Percentiles rank a stretch among this genome's conserved stretches.
Evolutionary conservation across 2,329 filamentous ascomycete species (phyloP).

Genomic region (Cercospora sojina): DNA sequence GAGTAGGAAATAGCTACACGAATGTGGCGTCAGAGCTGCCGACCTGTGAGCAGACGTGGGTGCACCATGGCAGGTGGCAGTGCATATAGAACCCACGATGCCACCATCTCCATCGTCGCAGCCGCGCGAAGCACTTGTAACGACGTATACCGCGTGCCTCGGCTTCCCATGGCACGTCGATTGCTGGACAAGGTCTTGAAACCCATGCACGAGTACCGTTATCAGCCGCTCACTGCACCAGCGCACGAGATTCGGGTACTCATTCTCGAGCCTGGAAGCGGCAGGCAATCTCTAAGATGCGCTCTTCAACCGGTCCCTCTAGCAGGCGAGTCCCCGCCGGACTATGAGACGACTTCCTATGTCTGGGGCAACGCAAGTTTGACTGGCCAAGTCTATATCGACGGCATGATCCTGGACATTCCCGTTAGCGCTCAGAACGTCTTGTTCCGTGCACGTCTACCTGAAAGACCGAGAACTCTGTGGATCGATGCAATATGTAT

Average conservation of each 20-base stretch:
- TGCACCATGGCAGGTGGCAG: not conserved
- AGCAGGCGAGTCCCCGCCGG: not conserved
- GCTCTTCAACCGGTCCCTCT: not conserved
- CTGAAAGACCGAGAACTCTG: not conserved
- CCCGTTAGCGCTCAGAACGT: constrained; percentile 1
- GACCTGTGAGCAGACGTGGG: not conserved
- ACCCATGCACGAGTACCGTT: not conserved
- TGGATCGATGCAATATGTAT: constrained; percentile 23
- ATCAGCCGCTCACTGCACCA: not conserved
- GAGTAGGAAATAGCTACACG: not conserved
- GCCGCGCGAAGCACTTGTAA: not conserved
- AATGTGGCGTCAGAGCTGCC: not conserved
- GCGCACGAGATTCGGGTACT: not conserved
- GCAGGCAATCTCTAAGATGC: not conserved
- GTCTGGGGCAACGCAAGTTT: constrained; percentile 13
- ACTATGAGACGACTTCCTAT: constrained; percentile 20
- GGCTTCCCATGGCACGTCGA: not conserved
- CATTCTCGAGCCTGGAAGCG: not conserved
- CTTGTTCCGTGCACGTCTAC: constrained; percentile 4
- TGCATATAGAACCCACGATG: not conserved
- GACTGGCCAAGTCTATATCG: not conserved
- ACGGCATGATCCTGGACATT: not conserved
- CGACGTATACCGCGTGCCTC: not conserved
- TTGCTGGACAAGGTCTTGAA: not conserved
- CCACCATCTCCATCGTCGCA: not conserved